Base-by-base conservation (phyloP, 495 filamentous ascomycete species). In the Penicillium flavigenum region DNA sequence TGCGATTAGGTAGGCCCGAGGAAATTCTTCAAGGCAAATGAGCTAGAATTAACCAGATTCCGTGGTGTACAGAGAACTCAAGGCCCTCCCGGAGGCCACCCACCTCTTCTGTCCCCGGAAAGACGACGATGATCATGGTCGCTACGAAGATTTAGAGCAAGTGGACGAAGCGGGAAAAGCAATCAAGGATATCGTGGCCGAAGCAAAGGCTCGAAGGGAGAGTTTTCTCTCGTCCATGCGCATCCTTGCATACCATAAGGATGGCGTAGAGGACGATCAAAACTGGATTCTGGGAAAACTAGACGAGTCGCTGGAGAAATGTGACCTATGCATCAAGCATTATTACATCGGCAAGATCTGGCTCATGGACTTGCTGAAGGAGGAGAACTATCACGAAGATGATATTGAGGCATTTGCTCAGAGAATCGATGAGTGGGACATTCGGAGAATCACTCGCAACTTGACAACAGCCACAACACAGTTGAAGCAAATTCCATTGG, bases 311-410 rank as follows among this genome's bases (percentile, higher is more conserved):
- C 75, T 97, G 38, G 82, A 74, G 27, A 81, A 74, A 36, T 97
- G 92, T 72, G 88, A 95, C 61, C 76, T 83, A 41, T 97, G 92
- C 68, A 86, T 91, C 56, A 83, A 83, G 38, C 83, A 85, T 41
- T 97, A 92, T 74, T 90, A 97, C 72, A 86, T 82, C 46, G 82
- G 81, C 19, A 86, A 87, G 65, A 79, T 81, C 56, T 78, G 75
- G 61, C 79, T 89, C 58, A 74, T 87, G 57, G 80, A 85, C 42
- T 73, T 80, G 24, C 74, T 93, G 17, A 77, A 81, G 63, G 54
- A 65, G 43, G 76, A 80, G 76, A 72, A 80, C 52, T 87, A 84
- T 61, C 79, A 87, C 17, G 84, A 87, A 27, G 84, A 87, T 24
- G 81, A 83, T 31, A 84, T 88, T 20, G 71, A 73, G 19, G 69